phyloP scores from a whole-genome alignment of 495 filamentous ascomycete species.

The Lindgomyces ingoldianus region DNA sequence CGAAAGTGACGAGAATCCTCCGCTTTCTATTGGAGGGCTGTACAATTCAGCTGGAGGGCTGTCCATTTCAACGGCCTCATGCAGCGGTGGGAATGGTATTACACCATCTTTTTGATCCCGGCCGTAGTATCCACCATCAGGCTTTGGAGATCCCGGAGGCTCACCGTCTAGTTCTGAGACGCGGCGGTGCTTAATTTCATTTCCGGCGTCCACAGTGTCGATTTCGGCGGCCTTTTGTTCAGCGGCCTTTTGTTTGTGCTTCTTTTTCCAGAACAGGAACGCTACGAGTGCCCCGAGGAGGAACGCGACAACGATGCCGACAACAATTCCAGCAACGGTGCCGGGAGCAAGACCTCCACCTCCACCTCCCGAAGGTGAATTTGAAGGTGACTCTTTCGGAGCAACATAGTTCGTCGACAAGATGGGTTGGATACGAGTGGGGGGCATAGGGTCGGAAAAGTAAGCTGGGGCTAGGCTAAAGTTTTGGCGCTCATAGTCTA shows the following conservation, averaged over 20 bases:
- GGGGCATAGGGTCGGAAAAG: conserved; percentile 24
- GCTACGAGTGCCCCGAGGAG: conserved; percentile 12
- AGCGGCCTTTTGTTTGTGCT: not conserved
- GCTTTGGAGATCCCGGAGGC: conserved; percentile 18
- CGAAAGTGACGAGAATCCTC: not conserved
- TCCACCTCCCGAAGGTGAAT: not conserved
- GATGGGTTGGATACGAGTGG: conserved; percentile 23
- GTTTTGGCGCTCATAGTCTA: conserved; percentile 41
- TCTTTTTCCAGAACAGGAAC: conserved; percentile 26
- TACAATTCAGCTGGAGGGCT: conserved; percentile 29
- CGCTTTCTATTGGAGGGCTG: conserved; percentile 12
- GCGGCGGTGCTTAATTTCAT: conserved; percentile 26
- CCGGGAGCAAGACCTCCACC: conserved; percentile 24
- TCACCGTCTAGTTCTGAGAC: conserved; percentile 32
- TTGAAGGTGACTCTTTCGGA: not conserved
- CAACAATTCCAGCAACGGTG: conserved; percentile 37
- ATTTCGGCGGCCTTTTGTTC: conserved; percentile 9
- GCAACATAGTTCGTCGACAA: not conserved
- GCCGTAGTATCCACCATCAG: conserved; percentile 21
- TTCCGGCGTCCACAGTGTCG: conserved; percentile 26
- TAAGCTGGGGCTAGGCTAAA: conserved; percentile 37
- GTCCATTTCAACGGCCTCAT: conserved; percentile 34
- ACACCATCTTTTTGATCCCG: conserved; percentile 24
- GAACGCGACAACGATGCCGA: conserved; percentile 27
- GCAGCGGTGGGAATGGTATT: conserved; percentile 27